Conservation (phyloP, 257 asterid species). For the Plectranthus barbatus region DNA sequence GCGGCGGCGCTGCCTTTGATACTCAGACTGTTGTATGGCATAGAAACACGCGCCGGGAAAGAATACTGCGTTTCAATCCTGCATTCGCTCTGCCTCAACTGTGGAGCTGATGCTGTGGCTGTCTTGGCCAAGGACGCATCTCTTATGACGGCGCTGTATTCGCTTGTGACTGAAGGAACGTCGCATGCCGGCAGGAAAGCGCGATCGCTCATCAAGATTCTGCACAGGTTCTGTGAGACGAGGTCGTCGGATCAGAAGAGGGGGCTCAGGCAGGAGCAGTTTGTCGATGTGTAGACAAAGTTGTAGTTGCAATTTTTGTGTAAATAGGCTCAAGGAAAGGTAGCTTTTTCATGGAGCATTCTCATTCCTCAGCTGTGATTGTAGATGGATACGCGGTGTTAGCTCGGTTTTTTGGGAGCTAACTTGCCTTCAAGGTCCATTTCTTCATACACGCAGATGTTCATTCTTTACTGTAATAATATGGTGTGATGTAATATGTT, state of each 20-base stretch:
- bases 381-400: conserved; percentile 2
- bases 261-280: conserved; percentile 33
- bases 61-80: conserved; percentile 57
- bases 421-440: conserved; percentile 15
- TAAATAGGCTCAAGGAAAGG: neutral
- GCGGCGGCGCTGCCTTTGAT: conserved; percentile 25
- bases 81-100: conserved; percentile 41
- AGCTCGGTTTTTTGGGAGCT: conserved; percentile 41
- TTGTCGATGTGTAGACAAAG: conserved; percentile 38
- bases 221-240: conserved; percentile 49
- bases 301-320: neutral
- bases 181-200: conserved; percentile 49
- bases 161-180: conserved; percentile 48
- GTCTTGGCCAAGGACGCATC: conserved; percentile 37
- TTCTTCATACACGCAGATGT: neutral
- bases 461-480: conserved; percentile 16
- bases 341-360: too few species aligned
- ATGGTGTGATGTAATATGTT: too few species aligned
- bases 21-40: conserved; percentile 15
- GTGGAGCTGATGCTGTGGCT: conserved; percentile 44
- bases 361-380: neutral
- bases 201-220: conserved; percentile 44
- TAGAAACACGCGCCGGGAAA: conserved; percentile 40
- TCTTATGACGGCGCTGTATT: conserved; percentile 47
- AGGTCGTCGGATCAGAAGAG: conserved; percentile 23